phyloP scores from a whole-genome alignment of 768 basidiomycete species.

The Russula compacta region DNA sequence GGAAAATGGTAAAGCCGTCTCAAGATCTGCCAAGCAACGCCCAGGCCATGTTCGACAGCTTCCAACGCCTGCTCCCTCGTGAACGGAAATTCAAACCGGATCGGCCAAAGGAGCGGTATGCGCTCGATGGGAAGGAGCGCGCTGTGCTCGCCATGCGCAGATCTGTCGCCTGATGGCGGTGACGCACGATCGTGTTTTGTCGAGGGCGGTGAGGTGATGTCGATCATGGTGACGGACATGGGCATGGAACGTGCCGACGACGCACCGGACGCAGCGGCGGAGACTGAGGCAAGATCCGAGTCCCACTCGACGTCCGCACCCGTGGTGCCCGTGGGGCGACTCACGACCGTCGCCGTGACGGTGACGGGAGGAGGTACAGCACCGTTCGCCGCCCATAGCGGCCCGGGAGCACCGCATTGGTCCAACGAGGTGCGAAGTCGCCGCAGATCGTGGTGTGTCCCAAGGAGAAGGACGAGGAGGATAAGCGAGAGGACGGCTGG shows the following conservation, averaged over 20 bases:
- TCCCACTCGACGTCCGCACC: background rate
- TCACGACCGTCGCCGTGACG: slow-evolving; percentile 33
- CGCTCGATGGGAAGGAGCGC: slow-evolving; percentile 23
- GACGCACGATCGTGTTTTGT: slow-evolving; percentile 19
- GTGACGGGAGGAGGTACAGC: slow-evolving; percentile 23
- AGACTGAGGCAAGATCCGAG: background rate
- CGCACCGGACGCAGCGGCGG: background rate
- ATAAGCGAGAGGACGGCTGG: slow-evolving; percentile 27
- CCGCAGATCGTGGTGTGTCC: slow-evolving; percentile 25
- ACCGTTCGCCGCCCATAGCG: background rate
- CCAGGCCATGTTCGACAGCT: slow-evolving; percentile 33
- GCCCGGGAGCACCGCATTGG: slow-evolving; percentile 21
- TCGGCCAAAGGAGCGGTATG: slow-evolving; percentile 25
- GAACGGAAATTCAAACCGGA: slow-evolving; percentile 30
- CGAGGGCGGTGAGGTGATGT: slow-evolving; percentile 4
- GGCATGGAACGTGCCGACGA: background rate
- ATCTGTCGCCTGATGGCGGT: slow-evolving; percentile 24
- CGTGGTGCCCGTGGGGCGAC: background rate
- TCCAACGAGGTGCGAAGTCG: slow-evolving; percentile 25
- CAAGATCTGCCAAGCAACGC: slow-evolving; percentile 39
- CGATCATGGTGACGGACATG: slow-evolving; percentile 16
- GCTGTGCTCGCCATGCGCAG: slow-evolving; percentile 12
- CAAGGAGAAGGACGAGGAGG: slow-evolving; percentile 23
- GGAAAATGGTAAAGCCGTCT: slow-evolving; percentile 49
- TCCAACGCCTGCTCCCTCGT: slow-evolving; percentile 24